A percentile compares a stretch with the other conserved stretches of the same genome.
phyloP scores from a whole-genome alignment of 306 rosid species.

The Ormosia semicastrata region DNA sequence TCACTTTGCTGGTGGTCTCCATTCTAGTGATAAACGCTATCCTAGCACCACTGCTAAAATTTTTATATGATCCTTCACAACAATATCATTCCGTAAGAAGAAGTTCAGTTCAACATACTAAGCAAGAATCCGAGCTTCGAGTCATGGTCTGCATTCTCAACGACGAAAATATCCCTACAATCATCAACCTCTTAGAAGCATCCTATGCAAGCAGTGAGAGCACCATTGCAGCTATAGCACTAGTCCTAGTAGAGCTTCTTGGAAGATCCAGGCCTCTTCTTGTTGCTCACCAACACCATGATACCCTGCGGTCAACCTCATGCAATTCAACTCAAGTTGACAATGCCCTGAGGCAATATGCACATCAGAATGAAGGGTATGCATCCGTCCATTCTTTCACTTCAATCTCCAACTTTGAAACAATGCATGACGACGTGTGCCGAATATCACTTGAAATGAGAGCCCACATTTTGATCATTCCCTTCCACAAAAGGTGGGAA shows the following conservation, averaged over 20 bases:
- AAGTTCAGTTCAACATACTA: constrained; percentile 50
- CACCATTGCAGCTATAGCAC: constrained; percentile 42
- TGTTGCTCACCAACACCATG: constrained; percentile 40
- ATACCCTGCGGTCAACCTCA: background rate
- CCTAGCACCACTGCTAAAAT: constrained; percentile 50
- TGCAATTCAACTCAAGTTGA: constrained; percentile 33
- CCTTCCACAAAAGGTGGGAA: constrained; percentile 65
- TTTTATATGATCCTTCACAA: constrained; percentile 48
- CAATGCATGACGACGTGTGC: constrained; percentile 48
- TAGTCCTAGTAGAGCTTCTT: constrained; percentile 50
- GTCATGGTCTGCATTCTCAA: constrained; percentile 54
- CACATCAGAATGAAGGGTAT: constrained; percentile 33
- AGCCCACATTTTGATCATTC: constrained; percentile 53
- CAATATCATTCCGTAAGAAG: constrained; percentile 35
- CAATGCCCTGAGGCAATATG: constrained; percentile 53
- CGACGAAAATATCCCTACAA: constrained; percentile 44
- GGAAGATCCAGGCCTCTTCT: constrained; percentile 58
- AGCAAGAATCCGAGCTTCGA: constrained; percentile 43
- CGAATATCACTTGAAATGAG: constrained; percentile 36
- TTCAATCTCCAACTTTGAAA: constrained; percentile 40
- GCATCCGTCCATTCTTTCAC: constrained; percentile 50
- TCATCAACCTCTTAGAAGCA: constrained; percentile 56
- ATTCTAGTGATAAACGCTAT: constrained; percentile 39
- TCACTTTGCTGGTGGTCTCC: constrained; percentile 40
- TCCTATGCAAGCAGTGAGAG: constrained; percentile 59